These are phyloP conservation scores for Daldinia vernicosa DNA, from an alignment of 495 filamentous ascomycete species.

Conservation along the genomic window DNA sequence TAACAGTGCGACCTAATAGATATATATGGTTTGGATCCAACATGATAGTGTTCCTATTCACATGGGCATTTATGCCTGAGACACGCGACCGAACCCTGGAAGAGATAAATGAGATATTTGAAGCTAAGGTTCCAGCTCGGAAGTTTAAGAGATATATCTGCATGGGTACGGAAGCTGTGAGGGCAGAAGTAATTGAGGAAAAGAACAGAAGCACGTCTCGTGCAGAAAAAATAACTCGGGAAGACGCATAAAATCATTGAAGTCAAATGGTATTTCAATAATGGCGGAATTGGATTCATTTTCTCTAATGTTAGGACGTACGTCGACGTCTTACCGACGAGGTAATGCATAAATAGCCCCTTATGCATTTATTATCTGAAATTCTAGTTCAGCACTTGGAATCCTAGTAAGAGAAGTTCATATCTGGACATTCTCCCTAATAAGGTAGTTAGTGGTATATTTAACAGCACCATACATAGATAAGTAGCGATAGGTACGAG, in stretches of 20 bases:
- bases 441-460: too few species aligned
- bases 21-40: slow-evolving; percentile 55
- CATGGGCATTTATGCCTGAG: slow-evolving; percentile 60
- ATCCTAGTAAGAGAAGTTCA: too few species aligned
- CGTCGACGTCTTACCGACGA: too few species aligned
- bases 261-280: too few species aligned
- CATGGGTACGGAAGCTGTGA: slow-evolving; percentile 18
- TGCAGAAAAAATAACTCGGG: not conserved
- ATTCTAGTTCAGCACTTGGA: too few species aligned
- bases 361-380: too few species aligned
- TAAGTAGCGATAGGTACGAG: too few species aligned
- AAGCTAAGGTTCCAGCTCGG: slow-evolving; percentile 55
- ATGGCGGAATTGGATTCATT: too few species aligned
- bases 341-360: too few species aligned
- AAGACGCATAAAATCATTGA: not conserved
- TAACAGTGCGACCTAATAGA: slow-evolving; percentile 13
- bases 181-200: slow-evolving; percentile 1
- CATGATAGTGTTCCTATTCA: slow-evolving; percentile 54
- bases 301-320: too few species aligned
- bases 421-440: too few species aligned
- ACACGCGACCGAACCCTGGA: slow-evolving; percentile 61
- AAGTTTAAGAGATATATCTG: slow-evolving; percentile 52
- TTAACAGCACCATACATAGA: too few species aligned
- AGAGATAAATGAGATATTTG: slow-evolving; percentile 66
- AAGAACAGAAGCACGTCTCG: slow-evolving; percentile 1